Evolutionary conservation across 805 yeast genomes (phyloP), one percentile per base, ranked within the genome.

Genomic region (Schizosaccharomyces lindneri): DNA sequence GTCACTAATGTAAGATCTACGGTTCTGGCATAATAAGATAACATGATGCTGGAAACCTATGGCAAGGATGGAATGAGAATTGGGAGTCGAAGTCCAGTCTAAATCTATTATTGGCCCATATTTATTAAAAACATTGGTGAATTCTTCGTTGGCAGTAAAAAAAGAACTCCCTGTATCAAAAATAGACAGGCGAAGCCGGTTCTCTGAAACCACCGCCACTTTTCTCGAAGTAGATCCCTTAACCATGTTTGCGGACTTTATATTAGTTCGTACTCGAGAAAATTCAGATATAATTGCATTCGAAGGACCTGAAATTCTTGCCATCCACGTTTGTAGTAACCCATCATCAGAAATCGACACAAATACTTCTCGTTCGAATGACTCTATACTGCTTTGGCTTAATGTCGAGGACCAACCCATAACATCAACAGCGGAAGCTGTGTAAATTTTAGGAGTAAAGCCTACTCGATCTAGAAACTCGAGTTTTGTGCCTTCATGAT

Each of bases 1-100:
- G 27, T 77, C 76, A 67, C 87, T 86, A 1, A 96, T 87, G 68
- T 89, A 90, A 68, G 89, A 97, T 69, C 84, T 87, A 62, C 97
- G 77, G 64, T 87, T 73, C 70, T 88, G 95, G 0, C 95, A 82
- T 69, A 83, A 88, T 17, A 88, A 72, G 1, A 83, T 68, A 0
- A 85, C 85, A 63, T 76, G 74, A 9, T 79, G 73, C 5, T 75
- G 73, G 66, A 87, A 89, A 0, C 96, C 96, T 48, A 88, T 81
- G 0, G 95, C 84, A 39, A 89, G 73, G 5, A 89, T 79, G 55
- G 88, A 84, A 67, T 82, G 86, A 43, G 80, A 79, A 63, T 73
- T 76, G 13, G 74, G 75, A 1, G 83, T 81, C 61, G 83, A 78
- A 0, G 95, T 85, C 97, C 97, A 89, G 71, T 89, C 97, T 32